phyloP scores from a whole-genome alignment of 768 basidiomycete species.

The Melanogaster broomeanus region DNA sequence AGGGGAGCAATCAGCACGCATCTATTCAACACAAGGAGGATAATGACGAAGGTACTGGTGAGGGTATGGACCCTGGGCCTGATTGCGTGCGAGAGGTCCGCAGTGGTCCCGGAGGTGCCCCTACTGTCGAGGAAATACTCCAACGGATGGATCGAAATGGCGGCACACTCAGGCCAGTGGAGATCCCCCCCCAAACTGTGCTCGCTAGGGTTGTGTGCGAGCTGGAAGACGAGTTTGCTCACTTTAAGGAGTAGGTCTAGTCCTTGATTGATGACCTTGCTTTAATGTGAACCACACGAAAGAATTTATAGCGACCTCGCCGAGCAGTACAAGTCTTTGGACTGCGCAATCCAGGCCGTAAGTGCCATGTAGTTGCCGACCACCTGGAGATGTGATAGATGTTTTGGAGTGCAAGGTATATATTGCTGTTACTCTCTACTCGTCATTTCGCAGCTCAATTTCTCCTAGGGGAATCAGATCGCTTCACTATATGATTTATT shows the following conservation, averaged over 20 bases:
- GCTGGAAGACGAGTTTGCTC: constrained; percentile 92
- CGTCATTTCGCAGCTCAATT: neutral
- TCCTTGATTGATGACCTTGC: neutral
- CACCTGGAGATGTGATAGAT: constrained; percentile 92
- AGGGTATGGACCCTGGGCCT: constrained; percentile 3
- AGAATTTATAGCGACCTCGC: constrained; percentile 91
- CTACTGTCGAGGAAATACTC: constrained; percentile 26
- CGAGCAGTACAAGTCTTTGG: constrained; percentile 91
- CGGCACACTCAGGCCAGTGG: constrained; percentile 26
- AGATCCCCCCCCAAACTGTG: constrained; percentile 83
- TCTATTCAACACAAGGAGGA: neutral
- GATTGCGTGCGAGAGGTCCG: constrained; percentile 3
- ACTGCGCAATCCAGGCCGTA: constrained; percentile 78
- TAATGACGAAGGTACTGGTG: constrained; percentile 18
- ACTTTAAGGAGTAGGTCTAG: constrained; percentile 82
- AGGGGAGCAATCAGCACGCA: constrained; percentile 32
- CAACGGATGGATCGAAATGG: constrained; percentile 27
- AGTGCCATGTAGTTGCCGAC: constrained; percentile 82
- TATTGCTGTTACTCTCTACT: constrained; percentile 1
- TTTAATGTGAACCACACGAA: constrained; percentile 11
- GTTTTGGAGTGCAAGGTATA: constrained; percentile 87
- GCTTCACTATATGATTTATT: constrained; percentile 87
- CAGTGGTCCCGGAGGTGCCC: constrained; percentile 5
- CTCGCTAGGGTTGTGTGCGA: constrained; percentile 81
- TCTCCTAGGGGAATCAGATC: constrained; percentile 84